Conservation (phyloP, 1,139 yeast species). For the Zhuliangozyma blackwelliae region DNA sequence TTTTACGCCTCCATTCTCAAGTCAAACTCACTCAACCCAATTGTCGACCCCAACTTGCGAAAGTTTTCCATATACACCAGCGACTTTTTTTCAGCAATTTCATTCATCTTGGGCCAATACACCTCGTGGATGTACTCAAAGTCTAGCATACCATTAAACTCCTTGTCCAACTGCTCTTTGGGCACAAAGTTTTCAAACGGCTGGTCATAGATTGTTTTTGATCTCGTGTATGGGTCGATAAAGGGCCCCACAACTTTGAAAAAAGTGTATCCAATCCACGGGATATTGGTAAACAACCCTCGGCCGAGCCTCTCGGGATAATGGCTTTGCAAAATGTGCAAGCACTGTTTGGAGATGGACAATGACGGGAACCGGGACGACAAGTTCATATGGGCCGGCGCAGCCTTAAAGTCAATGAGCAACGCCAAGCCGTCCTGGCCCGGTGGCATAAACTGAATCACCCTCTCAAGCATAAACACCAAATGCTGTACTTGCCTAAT, state of each 20-base stretch:
- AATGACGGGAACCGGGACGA: constrained; percentile 42
- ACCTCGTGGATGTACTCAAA: constrained; percentile 75
- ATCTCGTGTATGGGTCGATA: constrained; percentile 91
- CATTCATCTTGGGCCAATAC: constrained; percentile 74
- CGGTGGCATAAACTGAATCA: constrained; percentile 89
- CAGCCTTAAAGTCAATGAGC: constrained; percentile 80
- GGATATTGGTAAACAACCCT: constrained; percentile 86
- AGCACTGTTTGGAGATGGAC: constrained; percentile 64
- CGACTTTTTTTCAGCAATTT: constrained; percentile 55
- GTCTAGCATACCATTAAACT: constrained; percentile 78
- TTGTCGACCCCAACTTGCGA: constrained; percentile 56
- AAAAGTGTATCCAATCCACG: constrained; percentile 89
- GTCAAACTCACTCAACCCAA: constrained; percentile 67
- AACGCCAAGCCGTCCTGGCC: constrained; percentile 92
- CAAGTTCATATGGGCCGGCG: constrained; percentile 37
- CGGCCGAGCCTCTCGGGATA: constrained; percentile 94
- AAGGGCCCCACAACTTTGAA: constrained; percentile 87
- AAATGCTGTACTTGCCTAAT: constrained; percentile 88
- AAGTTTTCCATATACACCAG: constrained; percentile 58
- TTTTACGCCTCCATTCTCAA: constrained; percentile 20
- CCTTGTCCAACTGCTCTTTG: constrained; percentile 70
- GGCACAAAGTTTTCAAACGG: constrained; percentile 85
- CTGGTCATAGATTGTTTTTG: constrained; percentile 84
- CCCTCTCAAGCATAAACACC: constrained; percentile 86
- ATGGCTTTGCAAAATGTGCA: constrained; percentile 86